Evolutionary conservation across 768 basidiomycete species (phyloP), one percentile per base, ranked within the genome.

Genomic region (Boletales sp.): DNA sequence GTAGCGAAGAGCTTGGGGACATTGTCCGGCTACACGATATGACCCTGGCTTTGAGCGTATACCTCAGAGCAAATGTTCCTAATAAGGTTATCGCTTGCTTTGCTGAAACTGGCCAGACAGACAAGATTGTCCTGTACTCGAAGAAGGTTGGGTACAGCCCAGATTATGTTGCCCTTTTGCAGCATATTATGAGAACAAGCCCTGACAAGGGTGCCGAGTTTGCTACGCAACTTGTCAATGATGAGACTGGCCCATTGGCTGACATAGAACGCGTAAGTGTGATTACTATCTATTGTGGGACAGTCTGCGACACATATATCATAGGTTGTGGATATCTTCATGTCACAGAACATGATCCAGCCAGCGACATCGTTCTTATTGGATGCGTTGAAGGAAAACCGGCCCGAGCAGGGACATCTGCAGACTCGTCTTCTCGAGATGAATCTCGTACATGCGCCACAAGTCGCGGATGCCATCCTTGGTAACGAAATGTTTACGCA

Each of bases 1-100:
- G 97, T 74, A 94, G 90, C 59, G 97, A 99, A 71, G 95, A 99
- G 67, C 85, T 99, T 21, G 97, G 97, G 35, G 95, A 99, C 64
- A 88, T 98, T 49, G 95, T 98, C 46, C 87, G 97, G 31, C 69
- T 86, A 17, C 85, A 94, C 67, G 97, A 99, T 68, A 90, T 97
- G 88, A 97, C 93, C 1, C 81, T 99, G 49, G 97, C 97, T 11
- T 79, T 99, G 41, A 95, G 94, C 54, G 94, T 99, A 49, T 99
- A 99, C 65, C 84, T 99, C 21, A 86, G 97, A 47, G 97, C 97
- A 47, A 97, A 95, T 62, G 86, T 97, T 7, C 97, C 97, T 41
- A 97, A 94, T 78, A 99, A 98, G 74, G 95, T 97, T 64, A 85
- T 97, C 50, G 97, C 97, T 5, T 98, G 94, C 77, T 99, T 99